Evolutionary conservation across 257 asterid genomes (phyloP).

Genomic region (Euphrasia confusa): DNA sequence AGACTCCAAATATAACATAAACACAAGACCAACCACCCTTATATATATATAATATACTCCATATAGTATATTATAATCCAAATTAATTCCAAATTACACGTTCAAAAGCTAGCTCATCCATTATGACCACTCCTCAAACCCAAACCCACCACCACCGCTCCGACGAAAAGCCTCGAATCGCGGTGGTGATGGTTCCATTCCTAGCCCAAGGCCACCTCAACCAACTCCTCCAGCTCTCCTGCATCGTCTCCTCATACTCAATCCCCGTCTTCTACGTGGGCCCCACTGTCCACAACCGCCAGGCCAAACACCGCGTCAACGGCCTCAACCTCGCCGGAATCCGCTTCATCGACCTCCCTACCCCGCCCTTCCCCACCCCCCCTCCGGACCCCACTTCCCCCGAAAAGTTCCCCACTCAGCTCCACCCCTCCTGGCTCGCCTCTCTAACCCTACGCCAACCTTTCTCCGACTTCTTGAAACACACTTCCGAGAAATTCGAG

Average conservation of each 20-base stretch:
- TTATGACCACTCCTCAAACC: too few relatives aligned
- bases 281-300: slow-evolving; percentile 42
- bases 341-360: slow-evolving; percentile 40
- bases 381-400: slow-evolving; percentile 41
- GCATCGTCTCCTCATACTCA: slow-evolving; percentile 28
- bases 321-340: slow-evolving; percentile 11
- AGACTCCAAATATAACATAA: too few relatives aligned
- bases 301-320: slow-evolving; percentile 35
- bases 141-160: too few relatives aligned
- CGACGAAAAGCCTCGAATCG: too few relatives aligned
- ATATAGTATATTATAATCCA: too few relatives aligned
- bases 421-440: slow-evolving; percentile 28
- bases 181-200: too few relatives aligned
- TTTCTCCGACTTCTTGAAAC: slow-evolving; percentile 15
- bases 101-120: too few relatives aligned
- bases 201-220: too few relatives aligned
- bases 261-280: slow-evolving; percentile 36
- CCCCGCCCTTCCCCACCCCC: slow-evolving; percentile 36
- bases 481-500: slow-evolving; percentile 19
- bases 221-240: slow-evolving; percentile 38
- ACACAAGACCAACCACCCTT: too few relatives aligned
- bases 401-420: slow-evolving; percentile 44
- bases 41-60: too few relatives aligned
- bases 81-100: too few relatives aligned
- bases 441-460: slow-evolving; percentile 30